These are phyloP conservation scores for Naganishia sp. DNA, from an alignment of 1,284 basidiomycete genomes.

Conservation along the genomic window DNA sequence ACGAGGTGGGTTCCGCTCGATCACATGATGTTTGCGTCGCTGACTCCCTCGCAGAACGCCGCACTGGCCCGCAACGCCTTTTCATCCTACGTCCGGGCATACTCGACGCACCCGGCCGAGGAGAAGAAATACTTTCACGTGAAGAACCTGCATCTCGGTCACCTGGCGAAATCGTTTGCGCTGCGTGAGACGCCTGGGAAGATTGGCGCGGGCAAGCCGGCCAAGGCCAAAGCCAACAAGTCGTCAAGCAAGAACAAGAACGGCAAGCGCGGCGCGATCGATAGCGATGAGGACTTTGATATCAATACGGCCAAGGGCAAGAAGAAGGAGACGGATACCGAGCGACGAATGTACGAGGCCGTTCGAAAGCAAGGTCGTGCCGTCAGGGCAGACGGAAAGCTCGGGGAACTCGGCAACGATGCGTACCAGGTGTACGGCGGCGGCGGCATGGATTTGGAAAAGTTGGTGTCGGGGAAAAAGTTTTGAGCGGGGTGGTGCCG, in stretches of 20 bases:
- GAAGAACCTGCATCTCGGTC: slow-evolving; percentile 88
- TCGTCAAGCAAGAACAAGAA: slow-evolving; percentile 56
- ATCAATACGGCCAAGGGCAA: slow-evolving; percentile 41
- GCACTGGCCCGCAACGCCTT: slow-evolving; percentile 81
- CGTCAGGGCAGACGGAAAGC: slow-evolving; percentile 74
- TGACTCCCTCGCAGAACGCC: slow-evolving; percentile 62
- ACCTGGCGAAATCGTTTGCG: slow-evolving; percentile 94
- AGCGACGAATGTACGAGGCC: slow-evolving; percentile 81
- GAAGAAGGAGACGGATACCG: slow-evolving; percentile 61
- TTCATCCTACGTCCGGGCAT: slow-evolving; percentile 89
- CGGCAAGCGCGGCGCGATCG: slow-evolving; percentile 33
- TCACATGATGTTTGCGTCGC: no score
- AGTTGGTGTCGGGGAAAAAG: slow-evolving; percentile 55
- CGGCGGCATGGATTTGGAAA: slow-evolving; percentile 64
- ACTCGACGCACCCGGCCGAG: slow-evolving; percentile 91
- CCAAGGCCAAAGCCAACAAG: slow-evolving; percentile 41
- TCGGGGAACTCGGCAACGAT: slow-evolving; percentile 63
- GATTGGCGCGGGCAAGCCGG: slow-evolving; percentile 55
- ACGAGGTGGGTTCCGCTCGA: slow-evolving; percentile 63
- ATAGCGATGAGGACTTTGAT: slow-evolving; percentile 54
- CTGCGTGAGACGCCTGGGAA: slow-evolving; percentile 86
- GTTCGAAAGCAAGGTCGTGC: slow-evolving; percentile 82
- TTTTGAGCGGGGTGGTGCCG: background rate
- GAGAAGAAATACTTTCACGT: slow-evolving; percentile 97
- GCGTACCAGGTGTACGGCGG: slow-evolving; percentile 74